Percentiles rank a stretch among this genome's conserved stretches.
These are phyloP conservation scores for Phaeoacremonium minimum DNA, from an alignment of 2,329 filamentous ascomycete species.

Conservation along the genomic window DNA sequence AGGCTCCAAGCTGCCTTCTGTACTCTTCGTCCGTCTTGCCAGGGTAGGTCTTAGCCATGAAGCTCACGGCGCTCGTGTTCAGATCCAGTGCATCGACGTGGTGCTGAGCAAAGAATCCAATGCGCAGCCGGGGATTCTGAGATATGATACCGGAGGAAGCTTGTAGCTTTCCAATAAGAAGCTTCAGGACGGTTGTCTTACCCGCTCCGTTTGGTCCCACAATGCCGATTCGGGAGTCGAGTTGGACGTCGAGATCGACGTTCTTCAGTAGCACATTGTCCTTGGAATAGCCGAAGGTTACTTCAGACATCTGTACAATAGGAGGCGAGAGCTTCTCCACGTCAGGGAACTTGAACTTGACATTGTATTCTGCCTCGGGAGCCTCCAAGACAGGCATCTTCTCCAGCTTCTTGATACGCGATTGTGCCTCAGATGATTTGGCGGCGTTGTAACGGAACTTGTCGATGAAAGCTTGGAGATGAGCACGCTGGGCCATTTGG, in stretches of 20 bases:
- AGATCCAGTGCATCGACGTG: conserved; percentile 96
- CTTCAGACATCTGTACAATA: conserved; percentile 94
- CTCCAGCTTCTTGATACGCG: conserved; percentile 97
- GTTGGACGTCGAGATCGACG: conserved; percentile 93
- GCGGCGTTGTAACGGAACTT: conserved; percentile 99
- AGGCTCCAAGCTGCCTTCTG: conserved; percentile 87
- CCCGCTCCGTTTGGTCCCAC: conserved; percentile 98
- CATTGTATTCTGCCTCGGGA: conserved; percentile 90
- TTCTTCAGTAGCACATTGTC: conserved; percentile 78
- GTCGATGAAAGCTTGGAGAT: conserved; percentile 97
- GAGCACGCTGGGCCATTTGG: conserved; percentile 89
- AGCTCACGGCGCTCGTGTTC: conserved; percentile 82
- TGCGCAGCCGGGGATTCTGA: conserved; percentile 78
- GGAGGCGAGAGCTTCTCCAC: conserved; percentile 97
- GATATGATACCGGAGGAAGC: conserved; percentile 79
- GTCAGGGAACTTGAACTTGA: conserved; percentile 95
- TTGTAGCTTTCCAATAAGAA: conserved; percentile 83
- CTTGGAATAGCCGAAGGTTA: conserved; percentile 81
- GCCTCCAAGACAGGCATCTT: conserved; percentile 89
- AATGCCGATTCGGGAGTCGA: conserved; percentile 97
- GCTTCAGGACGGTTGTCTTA: conserved; percentile 96
- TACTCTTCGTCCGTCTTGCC: conserved; percentile 96
- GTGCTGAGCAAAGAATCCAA: conserved; percentile 98
- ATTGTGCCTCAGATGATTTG: conserved; percentile 97
- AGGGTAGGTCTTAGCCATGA: conserved; percentile 91